Evolutionary conservation across 73 alveolate species (phyloP).

Genomic region (Tetrahymena elliotti): DNA sequence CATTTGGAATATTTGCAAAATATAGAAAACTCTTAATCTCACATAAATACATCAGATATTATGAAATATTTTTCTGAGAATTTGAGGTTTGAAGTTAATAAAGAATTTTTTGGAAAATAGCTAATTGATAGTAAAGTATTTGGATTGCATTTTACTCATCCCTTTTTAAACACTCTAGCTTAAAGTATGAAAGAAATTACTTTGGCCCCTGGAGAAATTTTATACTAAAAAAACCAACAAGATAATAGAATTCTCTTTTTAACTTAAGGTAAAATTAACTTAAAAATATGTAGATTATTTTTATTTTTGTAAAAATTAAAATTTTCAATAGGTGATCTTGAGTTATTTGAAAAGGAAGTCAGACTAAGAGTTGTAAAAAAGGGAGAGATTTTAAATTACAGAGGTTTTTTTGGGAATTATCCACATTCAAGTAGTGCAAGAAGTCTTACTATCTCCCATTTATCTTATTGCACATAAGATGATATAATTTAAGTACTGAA

Average conservation of each 20-base stretch:
- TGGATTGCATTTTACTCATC: not conserved
- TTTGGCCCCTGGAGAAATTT: not conserved
- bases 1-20: not conserved
- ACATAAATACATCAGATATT: not conserved
- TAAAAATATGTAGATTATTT: not conserved
- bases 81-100: not conserved
- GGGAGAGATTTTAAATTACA: not conserved
- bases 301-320: not conserved
- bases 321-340: not conserved
- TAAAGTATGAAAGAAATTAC: not conserved
- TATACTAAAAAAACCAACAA: not conserved
- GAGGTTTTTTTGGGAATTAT: not conserved
- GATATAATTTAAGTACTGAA: not conserved
- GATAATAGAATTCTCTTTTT: not conserved
- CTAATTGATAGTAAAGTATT: not conserved
- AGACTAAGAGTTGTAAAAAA: not conserved
- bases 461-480: not conserved
- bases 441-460: not conserved
- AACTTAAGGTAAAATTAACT: not conserved
- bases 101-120: not conserved
- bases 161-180: not conserved
- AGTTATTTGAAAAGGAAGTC: not conserved
- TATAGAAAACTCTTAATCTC: not conserved
- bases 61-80: not conserved
- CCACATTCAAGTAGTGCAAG: not conserved